Evolutionary conservation across 768 basidiomycete genomes (phyloP), one percentile per base, ranked within the genome.

Genomic region (Agrocybe pediades): DNA sequence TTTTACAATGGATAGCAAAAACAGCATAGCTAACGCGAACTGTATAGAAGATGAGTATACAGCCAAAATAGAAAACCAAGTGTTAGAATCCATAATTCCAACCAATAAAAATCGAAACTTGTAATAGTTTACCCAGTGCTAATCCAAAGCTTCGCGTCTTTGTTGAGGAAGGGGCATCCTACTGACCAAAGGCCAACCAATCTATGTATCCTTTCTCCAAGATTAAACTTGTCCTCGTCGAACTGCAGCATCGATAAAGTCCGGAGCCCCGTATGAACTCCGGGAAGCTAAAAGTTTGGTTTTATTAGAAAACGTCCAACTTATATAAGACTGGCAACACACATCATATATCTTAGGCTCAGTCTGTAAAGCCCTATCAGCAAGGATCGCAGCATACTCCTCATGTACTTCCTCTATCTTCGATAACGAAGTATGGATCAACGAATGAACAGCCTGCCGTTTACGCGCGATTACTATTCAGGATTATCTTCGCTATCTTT

Each of bases 251-350:
- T 24, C 2, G 44, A 52, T 8, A 67, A 43, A 6, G 57, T 58
- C 27, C 61, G 49, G 4, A 72, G 26, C 11, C 57, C 55, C 2
- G 51, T 36, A 11, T 65, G 29, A 1, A 68, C 63, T 4, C 64
- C 65, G 16, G 68, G 68, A n/a, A 71, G 64, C 69, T 69, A 46
- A 16, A 17, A n/a, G 23, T 25, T 16, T 17, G 26, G 25, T n/a
- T n/a, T n/a, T 23, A 21, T 46, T 24, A 42, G 39, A 56, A 24
- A 29, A 16, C 23, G n/a, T 16, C 23, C 13, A 19, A 27, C 6
- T 36, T 16, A 20, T 4, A 45, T n/a, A 19, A n/a, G 41, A 48
- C 43, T 27, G 13, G 3, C 41, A 36, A 53, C 56, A 20, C 29
- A 62, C 57, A 50, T 62, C 56, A 33, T 52, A 53, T 23, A 59